Evolutionary conservation across 352 stramenopile genomes (phyloP).

Genomic region (Globisporangium uncinulatum): DNA sequence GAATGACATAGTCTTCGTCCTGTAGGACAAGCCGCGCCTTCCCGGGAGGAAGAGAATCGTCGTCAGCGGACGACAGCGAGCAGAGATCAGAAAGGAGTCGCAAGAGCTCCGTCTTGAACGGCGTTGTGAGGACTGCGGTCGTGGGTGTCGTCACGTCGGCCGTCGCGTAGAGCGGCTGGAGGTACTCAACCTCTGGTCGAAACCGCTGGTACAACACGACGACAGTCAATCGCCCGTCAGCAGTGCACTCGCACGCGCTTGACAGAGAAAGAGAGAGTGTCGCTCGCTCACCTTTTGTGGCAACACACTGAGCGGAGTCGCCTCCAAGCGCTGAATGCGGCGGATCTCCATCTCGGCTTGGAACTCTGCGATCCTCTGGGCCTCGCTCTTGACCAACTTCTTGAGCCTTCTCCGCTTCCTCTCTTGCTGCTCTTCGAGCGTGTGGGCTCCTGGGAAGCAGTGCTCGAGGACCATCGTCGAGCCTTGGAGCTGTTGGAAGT

Average conservation of each 20-base stretch:
- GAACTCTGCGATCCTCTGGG: conserved; percentile 8
- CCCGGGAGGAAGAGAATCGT: no score
- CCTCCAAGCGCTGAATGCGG: neutral
- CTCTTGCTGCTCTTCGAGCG: conserved; percentile 7
- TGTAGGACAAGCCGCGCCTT: conserved; percentile 22
- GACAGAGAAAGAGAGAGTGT: neutral
- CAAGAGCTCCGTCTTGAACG: conserved; percentile 21
- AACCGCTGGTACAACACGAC: conserved; percentile 27
- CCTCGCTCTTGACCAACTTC: conserved; percentile 9
- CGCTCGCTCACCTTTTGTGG: neutral
- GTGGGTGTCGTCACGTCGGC: conserved; percentile 23
- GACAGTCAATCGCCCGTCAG: neutral
- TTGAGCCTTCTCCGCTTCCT: conserved; percentile 5
- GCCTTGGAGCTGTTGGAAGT: conserved; percentile 49
- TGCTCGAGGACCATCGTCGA: conserved; percentile 25
- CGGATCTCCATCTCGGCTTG: neutral
- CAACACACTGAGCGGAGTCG: neutral
- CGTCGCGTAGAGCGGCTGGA: conserved; percentile 41
- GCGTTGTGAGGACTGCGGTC: conserved; percentile 22
- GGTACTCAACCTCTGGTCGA: conserved; percentile 34
- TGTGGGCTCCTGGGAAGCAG: neutral
- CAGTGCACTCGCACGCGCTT: neutral
- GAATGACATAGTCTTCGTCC: conserved; percentile 34
- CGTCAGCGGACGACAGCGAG: neutral
- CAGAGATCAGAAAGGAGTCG: conserved; percentile 2